phyloP scores from a whole-genome alignment of 176 grass and related monocot species.

The Chrysopogon serrulatus region DNA sequence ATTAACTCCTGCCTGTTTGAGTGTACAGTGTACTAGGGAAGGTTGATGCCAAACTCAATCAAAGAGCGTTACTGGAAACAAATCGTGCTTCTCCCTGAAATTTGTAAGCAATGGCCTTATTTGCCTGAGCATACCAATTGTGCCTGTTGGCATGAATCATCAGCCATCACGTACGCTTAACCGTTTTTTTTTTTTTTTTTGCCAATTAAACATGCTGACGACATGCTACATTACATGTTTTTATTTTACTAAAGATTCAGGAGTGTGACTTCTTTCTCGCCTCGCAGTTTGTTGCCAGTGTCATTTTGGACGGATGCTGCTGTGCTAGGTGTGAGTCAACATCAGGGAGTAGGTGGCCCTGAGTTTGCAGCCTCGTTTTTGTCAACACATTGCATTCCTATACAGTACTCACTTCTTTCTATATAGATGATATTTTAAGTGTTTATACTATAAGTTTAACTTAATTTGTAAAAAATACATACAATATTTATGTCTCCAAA shows the following conservation, averaged over 20 bases:
- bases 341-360: neutral
- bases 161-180: neutral
- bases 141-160: neutral
- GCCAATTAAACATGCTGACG: neutral
- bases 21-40: neutral
- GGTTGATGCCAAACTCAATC: neutral
- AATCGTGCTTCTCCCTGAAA: neutral
- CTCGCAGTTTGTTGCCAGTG: neutral
- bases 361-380: neutral
- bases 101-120: neutral
- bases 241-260: no score
- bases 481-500: no score
- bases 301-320: neutral
- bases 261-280: neutral
- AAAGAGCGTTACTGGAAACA: neutral
- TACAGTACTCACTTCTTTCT: no score
- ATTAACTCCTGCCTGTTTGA: neutral
- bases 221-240: neutral
- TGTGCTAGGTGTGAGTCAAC: neutral
- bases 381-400: no score
- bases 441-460: no score
- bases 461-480: no score
- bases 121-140: neutral
- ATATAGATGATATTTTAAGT: no score
- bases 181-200: neutral